Base-by-base conservation (phyloP, 2,329 filamentous ascomycete genomes). In the Dactylella cylindrospora region DNA sequence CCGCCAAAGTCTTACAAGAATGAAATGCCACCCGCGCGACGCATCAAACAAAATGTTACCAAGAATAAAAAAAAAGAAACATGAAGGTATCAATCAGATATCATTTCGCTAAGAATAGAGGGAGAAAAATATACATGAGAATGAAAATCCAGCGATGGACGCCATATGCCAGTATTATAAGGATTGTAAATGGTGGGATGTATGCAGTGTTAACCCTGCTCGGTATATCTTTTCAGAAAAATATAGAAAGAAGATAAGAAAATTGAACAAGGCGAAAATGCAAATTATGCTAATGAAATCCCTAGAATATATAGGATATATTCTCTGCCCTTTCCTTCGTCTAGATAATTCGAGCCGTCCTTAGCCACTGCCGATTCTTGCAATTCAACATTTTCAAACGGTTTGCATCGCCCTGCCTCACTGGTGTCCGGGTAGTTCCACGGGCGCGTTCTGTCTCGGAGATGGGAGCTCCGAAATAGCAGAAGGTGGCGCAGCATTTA, bases 391-490 rank as follows among this genome's bases (percentile, higher is more conserved):
- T 50, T 44, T 38, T 31, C 29, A 29, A 22, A 10, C 40, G 29
- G 36, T 33, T 9, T 50, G 38, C n/a, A n/a, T n/a, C n/a, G n/a
- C 8, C 19, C 9, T 19, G 36, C 32, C 3, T n/a, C 20, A 31
- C 41, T 54, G 40, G 17, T 50, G 57, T 20, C 36, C 49, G 5
- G 49, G 57, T 12, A 54, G 43, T 13, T 62, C 57, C 6, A 62
- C 57, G 9, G 57, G 57, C 57, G 50, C 44, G 17, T 61, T 52
- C 17, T 49, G 41, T 19, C 36, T 46, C 3, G 57, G 57, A 38
- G 57, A 62, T 19, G 57, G 49, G 9, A 62, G 49, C 38, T 62
- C 57, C 36, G 49, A 46, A 8, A 54, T 36, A 28, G 43, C 49
- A 3, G 36, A 10, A 7, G 36, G 8, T 6, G 3, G 6, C n/a